Conservation (phyloP, 768 basidiomycete species). For the Boletus insuetus region DNA sequence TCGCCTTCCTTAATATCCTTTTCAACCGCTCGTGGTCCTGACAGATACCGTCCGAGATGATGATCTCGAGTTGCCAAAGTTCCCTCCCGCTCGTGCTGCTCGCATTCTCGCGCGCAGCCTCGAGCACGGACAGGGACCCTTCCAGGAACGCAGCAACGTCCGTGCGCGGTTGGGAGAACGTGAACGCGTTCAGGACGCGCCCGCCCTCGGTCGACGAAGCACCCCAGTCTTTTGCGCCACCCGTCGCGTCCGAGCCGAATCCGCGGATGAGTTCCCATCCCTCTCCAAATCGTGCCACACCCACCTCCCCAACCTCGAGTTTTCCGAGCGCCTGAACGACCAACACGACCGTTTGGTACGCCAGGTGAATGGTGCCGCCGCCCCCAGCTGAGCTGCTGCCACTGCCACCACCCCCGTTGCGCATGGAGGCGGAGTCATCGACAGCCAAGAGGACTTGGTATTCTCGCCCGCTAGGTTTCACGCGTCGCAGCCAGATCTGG, state of each 20-base stretch:
- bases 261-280: conserved; percentile 84
- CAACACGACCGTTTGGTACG: conserved; percentile 89
- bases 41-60: conserved; percentile 99
- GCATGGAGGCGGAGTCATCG: conserved; percentile 96
- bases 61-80: conserved; percentile 96
- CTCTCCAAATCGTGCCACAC: conserved; percentile 88
- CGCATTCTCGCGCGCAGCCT: conserved; percentile 70
- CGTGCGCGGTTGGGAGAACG: conserved; percentile 86
- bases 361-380: conserved; percentile 71
- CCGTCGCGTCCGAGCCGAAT: conserved; percentile 83
- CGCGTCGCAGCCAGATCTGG: conserved; percentile 97
- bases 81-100: conserved; percentile 63
- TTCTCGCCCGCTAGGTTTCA: conserved; percentile 89
- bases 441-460: conserved; percentile 94
- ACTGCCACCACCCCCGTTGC: conserved; percentile 15
- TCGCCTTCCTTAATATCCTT: conserved; percentile 75
- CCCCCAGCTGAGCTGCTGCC: background rate
- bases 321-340: conserved; percentile 88
- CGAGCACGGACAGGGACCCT: conserved; percentile 68
- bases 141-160: conserved; percentile 83
- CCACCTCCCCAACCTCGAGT: conserved; percentile 94
- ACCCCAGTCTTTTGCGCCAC: conserved; percentile 47
- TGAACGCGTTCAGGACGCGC: conserved; percentile 75
- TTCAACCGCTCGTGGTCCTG: conserved; percentile 90
- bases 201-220: conserved; percentile 27